Percentiles rank a stretch among this genome's conserved stretches.
Conservation (phyloP, 441 rosid species). For the Euphorbia corollata region DNA sequence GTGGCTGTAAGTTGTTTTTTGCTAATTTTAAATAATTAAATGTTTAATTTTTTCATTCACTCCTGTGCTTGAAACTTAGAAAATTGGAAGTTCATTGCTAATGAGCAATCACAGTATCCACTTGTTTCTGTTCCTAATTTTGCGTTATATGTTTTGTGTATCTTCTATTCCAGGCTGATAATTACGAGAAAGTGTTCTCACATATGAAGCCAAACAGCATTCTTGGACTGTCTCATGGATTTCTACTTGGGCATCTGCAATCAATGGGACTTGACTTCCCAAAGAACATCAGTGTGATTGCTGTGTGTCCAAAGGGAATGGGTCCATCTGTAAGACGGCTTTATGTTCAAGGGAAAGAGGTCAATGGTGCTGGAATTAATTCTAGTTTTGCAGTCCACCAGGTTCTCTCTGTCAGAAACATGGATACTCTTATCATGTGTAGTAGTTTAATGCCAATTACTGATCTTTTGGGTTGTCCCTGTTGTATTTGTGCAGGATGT, state of each 20-base stretch:
- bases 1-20: background rate
- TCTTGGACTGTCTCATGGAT: constrained; percentile 90
- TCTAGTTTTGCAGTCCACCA: constrained; percentile 90
- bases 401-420: constrained; percentile 30
- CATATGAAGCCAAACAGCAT: constrained; percentile 93
- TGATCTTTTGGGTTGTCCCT: background rate
- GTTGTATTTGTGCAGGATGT: constrained; percentile 37
- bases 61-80: background rate
- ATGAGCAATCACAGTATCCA: background rate
- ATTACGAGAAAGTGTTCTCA: constrained; percentile 68
- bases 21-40: background rate
- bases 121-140: background rate
- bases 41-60: background rate
- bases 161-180: constrained; percentile 54
- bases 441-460: background rate
- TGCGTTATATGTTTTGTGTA: background rate
- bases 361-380: constrained; percentile 94
- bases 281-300: constrained; percentile 71
- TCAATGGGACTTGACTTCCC: constrained; percentile 72
- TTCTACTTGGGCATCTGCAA: constrained; percentile 84
- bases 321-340: constrained; percentile 94
- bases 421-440: background rate
- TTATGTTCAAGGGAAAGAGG: constrained; percentile 86
- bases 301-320: constrained; percentile 91
- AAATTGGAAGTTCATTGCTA: background rate